Evolutionary conservation across 192 early-diverging fungal genomes (phyloP), one percentile per base, ranked within the genome.

Genomic region (Ramicandelaber brevisporus): DNA sequence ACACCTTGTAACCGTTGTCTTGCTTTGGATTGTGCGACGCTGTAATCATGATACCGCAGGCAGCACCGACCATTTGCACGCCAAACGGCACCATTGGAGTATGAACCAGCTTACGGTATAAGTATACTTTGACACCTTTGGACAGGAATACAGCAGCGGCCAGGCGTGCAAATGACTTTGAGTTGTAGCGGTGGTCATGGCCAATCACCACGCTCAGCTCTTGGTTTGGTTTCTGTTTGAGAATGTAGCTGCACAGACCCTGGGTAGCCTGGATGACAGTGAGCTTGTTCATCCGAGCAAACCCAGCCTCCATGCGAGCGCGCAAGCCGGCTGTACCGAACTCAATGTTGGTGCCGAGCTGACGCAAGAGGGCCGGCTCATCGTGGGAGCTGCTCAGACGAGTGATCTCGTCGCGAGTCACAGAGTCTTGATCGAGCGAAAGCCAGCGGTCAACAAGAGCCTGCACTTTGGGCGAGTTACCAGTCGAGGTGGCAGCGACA

Each of bases 11-110:
- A 13, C 85, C 85, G 54, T 89, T 89, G 50, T 89, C 82, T 43
- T 77, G 57, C 50, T 86, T 89, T 12, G 85, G 85, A 37, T 89
- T 89, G 50, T 83, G 79, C 36, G 81, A 87, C 26, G 88, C 88
- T 4, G 88, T 95, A 32, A 95, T 73, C 88, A 95, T 95, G 42
- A 95, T 73, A 30, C 88, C 88, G 30, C 68, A 71, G 10, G 70
- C 60, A 1, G 78, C 73, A 3, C 50, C 46, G 15, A 74, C 41
- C 13, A 53, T 53, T 37, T 69, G 69, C 29, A 90, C 69, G n/a
- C 69, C 70, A 61, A 76, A 95, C 6, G 88, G 81, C 36, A 63
- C 48, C 20, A 78, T 45, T 9, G 88, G 88, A 1, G 88, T 95
- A 38, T 76, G 78, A 6, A 80, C 78, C 6, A 79, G 44, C 13